phyloP scores from a whole-genome alignment of 2,329 filamentous ascomycete species.

The Stemphylium lycopersici region DNA sequence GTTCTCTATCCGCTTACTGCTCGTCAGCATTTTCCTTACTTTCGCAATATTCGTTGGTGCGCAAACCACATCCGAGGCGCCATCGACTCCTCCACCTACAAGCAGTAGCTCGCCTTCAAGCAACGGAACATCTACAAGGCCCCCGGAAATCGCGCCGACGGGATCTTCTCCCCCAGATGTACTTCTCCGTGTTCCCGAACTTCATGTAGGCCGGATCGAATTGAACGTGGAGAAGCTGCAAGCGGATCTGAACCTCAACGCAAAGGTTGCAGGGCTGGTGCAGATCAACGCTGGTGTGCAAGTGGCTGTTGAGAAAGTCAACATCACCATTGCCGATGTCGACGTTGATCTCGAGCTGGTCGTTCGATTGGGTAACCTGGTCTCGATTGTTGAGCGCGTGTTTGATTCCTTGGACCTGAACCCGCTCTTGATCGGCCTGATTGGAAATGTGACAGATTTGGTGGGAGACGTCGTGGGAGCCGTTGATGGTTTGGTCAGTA shows the following conservation, averaged over 20 bases:
- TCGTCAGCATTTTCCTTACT: constrained; percentile 36
- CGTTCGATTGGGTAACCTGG: constrained; percentile 65
- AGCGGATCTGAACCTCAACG: constrained; percentile 66
- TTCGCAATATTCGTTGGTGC: constrained; percentile 37
- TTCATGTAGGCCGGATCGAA: constrained; percentile 65
- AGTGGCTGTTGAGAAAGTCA: constrained; percentile 58
- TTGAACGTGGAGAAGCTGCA: constrained; percentile 64
- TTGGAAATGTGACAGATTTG: constrained; percentile 61
- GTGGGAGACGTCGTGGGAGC: constrained; percentile 62
- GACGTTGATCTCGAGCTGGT: constrained; percentile 65
- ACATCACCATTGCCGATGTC: constrained; percentile 67
- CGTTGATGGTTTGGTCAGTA: constrained; percentile 59
- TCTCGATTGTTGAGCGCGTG: constrained; percentile 66
- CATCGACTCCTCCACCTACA: constrained; percentile 37
- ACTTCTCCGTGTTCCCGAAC: constrained; percentile 62
- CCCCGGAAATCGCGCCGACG: constrained; percentile 30
- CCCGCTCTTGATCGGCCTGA: constrained; percentile 63
- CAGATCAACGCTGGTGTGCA: constrained; percentile 58
- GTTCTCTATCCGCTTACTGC: constrained; percentile 43
- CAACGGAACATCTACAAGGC: constrained; percentile 28
- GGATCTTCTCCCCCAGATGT: constrained; percentile 59
- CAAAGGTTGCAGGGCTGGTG: constrained; percentile 65
- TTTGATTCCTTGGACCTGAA: constrained; percentile 66
- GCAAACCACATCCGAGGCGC: constrained; percentile 25
- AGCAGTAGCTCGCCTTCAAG: constrained; percentile 27